phyloP scores from a whole-genome alignment of 2,329 filamentous ascomycete genomes.

The Ophiocordyceps australis region DNA sequence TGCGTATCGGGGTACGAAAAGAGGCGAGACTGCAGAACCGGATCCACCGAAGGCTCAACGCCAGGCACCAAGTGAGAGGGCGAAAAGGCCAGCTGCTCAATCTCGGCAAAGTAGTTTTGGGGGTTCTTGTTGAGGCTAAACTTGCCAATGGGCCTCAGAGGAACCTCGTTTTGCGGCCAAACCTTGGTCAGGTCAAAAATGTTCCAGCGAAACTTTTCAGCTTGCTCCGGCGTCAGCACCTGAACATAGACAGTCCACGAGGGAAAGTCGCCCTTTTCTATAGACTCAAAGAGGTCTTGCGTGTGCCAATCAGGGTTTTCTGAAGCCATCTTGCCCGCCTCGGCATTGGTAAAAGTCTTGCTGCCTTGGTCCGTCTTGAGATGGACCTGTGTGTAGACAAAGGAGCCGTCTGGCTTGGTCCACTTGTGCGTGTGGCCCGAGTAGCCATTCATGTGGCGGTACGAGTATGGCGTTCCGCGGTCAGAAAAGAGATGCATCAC shows the following conservation, averaged over 20 bases:
- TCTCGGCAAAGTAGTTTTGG: slow-evolving; percentile 50
- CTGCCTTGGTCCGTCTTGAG: slow-evolving; percentile 43
- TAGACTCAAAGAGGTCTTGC: slow-evolving; percentile 45
- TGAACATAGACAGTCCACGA: slow-evolving; percentile 49
- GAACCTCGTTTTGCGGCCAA: slow-evolving; percentile 46
- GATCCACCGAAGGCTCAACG: slow-evolving; percentile 42
- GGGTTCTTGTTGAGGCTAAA: slow-evolving; percentile 47
- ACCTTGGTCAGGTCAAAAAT: slow-evolving; percentile 54
- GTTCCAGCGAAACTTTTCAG: slow-evolving; percentile 41
- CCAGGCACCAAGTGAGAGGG: slow-evolving; percentile 47
- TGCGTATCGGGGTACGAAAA: slow-evolving; percentile 46
- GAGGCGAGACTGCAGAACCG: slow-evolving; percentile 39
- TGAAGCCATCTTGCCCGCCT: slow-evolving; percentile 32
- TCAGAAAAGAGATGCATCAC: slow-evolving; percentile 50
- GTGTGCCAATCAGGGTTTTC: slow-evolving; percentile 45
- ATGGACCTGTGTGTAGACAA: slow-evolving; percentile 49
- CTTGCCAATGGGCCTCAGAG: slow-evolving; percentile 40
- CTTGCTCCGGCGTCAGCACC: slow-evolving; percentile 41
- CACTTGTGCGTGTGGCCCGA: slow-evolving; percentile 51
- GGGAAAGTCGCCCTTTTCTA: slow-evolving; percentile 39
- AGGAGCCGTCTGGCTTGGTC: slow-evolving; percentile 45
- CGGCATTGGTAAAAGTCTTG: slow-evolving; percentile 38
- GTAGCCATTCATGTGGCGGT: slow-evolving; percentile 50
- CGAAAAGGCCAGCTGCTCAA: slow-evolving; percentile 50
- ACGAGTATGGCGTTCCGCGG: slow-evolving; percentile 45